A percentile compares a stretch with the other conserved stretches of the same genome.
These are phyloP conservation scores for Coemansia sp. DNA, from an alignment of 192 early-diverging fungal species.

Conservation along the genomic window DNA sequence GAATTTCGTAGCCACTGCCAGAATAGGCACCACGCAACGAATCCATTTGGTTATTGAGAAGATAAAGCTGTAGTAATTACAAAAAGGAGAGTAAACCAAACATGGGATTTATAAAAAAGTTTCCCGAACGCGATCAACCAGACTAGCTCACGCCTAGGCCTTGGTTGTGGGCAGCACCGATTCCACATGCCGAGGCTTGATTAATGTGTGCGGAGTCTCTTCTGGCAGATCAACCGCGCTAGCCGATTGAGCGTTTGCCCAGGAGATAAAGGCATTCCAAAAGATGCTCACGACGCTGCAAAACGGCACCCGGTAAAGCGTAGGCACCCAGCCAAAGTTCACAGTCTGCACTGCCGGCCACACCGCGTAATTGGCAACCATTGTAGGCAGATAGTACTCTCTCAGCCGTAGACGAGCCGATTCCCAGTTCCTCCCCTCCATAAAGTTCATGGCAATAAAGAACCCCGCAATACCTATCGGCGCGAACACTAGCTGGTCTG, in stretches of 20 bases:
- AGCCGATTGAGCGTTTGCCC: slow-evolving; percentile 53
- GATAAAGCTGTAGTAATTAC: background rate
- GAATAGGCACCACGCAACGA: slow-evolving; percentile 1
- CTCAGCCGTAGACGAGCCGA: slow-evolving; percentile 61
- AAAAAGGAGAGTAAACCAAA: background rate
- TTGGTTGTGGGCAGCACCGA: slow-evolving; percentile 4
- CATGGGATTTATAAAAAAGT: background rate
- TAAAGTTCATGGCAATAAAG: slow-evolving; percentile 62
- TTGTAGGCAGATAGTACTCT: slow-evolving; percentile 58
- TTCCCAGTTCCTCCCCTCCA: slow-evolving; percentile 56
- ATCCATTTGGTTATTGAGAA: background rate
- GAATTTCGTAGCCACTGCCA: slow-evolving; percentile 9
- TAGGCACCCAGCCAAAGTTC: slow-evolving; percentile 72
- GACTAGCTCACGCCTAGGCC: background rate
- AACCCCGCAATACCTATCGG: slow-evolving; percentile 68
- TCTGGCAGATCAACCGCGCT: slow-evolving; percentile 25
- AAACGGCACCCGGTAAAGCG: slow-evolving; percentile 68
- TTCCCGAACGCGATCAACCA: background rate
- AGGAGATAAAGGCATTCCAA: slow-evolving; percentile 76
- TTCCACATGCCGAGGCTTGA: slow-evolving; percentile 12
- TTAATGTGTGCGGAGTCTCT: slow-evolving; percentile 29
- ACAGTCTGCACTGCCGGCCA: slow-evolving; percentile 75
- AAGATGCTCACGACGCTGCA: slow-evolving; percentile 69
- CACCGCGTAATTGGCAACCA: slow-evolving; percentile 69
- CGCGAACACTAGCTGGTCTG: slow-evolving; percentile 68